Evolutionary conservation across 164 flowering plant genomes (phyloP).

Genomic region (Litsea cubeba): DNA sequence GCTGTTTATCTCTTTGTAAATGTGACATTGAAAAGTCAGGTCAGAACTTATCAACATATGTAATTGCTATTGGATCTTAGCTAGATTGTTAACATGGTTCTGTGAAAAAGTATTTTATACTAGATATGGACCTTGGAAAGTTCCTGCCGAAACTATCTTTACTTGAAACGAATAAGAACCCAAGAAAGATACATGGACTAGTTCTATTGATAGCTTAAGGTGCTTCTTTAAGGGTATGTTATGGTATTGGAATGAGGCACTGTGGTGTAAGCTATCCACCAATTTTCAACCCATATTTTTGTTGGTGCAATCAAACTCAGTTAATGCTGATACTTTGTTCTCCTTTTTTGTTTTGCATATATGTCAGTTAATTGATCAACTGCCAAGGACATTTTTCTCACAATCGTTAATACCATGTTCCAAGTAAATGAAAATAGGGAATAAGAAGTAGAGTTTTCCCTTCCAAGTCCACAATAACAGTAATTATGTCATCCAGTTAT

Average conservation of each 20-base stretch:
- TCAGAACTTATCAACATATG: too few species aligned
- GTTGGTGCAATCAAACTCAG: background rate
- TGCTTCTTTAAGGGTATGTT: background rate
- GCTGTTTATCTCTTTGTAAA: too few species aligned
- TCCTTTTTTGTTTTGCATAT: too few species aligned
- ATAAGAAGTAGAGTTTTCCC: background rate
- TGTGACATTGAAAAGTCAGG: too few species aligned
- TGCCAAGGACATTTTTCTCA: too few species aligned
- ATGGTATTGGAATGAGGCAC: background rate
- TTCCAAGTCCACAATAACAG: background rate
- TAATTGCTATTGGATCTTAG: too few species aligned
- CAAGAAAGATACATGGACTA: background rate
- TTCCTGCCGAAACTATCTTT: background rate
- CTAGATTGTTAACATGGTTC: background rate
- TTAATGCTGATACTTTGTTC: too few species aligned
- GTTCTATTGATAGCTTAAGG: background rate
- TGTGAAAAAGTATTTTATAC: background rate
- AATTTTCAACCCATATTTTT: background rate
- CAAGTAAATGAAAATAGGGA: too few species aligned
- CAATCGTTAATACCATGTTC: background rate
- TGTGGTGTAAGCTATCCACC: background rate
- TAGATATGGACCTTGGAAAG: background rate
- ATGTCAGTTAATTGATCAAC: too few species aligned
- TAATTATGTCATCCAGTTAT: background rate
- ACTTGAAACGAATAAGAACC: background rate